Evolutionary conservation across 73 alveolate genomes (phyloP), one percentile per base, ranked within the genome.

Genomic region (Stentor roeselii): DNA sequence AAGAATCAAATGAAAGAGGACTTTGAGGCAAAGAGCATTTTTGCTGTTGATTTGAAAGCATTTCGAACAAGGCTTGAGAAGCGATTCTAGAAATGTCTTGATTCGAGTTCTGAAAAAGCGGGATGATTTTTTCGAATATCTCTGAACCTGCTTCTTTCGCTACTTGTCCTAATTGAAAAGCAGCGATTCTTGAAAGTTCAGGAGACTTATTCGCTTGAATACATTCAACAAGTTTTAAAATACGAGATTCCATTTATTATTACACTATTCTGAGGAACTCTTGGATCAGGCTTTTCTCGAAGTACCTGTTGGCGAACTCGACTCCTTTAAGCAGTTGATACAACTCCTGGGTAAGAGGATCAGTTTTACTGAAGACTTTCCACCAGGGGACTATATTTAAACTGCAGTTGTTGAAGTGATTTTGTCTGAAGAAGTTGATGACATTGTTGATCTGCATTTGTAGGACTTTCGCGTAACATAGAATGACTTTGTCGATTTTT

Each of bases 111-210:
- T 30, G 34, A 67, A 67, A 67, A 21, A 67, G 37, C 11, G 21
- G 21, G n/a, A 40, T 27, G 37, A 67, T 21, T 34, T 34, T 32
- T 67, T 67, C 80, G 1, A 21, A 34, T 0, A 67, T 27, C 1
- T 11, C 41, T 1, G 21, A 36, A 30, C 42, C 2, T 1, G 21
- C 50, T 21, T 67, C 80, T 67, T 34, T 67, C 0, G 80, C n/a
- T 21, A 67, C 42, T 32, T 67, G 41, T 1, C 80, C 80, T 21
- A 67, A 32, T 32, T 67, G 80, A 34, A 67, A 67, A 67, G 80
- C n/a, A 67, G 80, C 80, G 80, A 67, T 67, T 67, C 34, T 36
- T 15, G 50, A 30, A 1, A 67, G 37, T 67, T 67, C 80, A 21
- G 21, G 37, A 1, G 80, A 67, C 34, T 67, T 67, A 34, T 67